phyloP scores from a whole-genome alignment of 345 rosid species.

The Sapria himalayana region DNA sequence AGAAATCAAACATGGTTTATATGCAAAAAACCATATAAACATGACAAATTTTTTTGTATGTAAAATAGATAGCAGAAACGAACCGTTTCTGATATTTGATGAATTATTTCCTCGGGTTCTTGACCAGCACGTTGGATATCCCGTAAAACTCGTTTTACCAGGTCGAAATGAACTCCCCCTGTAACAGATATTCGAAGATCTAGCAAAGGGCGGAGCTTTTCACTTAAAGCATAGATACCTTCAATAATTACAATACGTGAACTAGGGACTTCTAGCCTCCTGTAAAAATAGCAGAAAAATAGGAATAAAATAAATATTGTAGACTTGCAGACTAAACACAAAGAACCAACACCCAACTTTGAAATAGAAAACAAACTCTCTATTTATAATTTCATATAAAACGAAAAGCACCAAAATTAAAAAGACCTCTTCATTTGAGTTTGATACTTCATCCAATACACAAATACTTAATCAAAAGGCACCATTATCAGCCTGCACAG shows the following conservation, averaged over 20 bases:
- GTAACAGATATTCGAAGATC: constrained; percentile 82
- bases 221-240: constrained; percentile 92
- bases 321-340: no score
- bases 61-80: constrained; percentile 8
- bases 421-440: no score
- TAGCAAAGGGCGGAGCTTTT: constrained; percentile 62
- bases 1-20: no score
- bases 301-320: no score
- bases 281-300: no score
- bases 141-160: constrained; percentile 85
- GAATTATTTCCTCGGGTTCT: constrained; percentile 93
- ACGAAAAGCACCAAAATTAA: no score
- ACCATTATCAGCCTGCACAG: no score
- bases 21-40: constrained; percentile 1
- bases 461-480: no score
- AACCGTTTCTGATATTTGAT: constrained; percentile 97
- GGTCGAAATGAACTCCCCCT: constrained; percentile 98
- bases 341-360: no score
- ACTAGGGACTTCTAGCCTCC: constrained; percentile 76
- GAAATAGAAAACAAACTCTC: no score
- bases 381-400: no score
- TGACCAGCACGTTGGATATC: constrained; percentile 98
- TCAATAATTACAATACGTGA: constrained; percentile 86
- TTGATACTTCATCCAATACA: no score
- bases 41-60: constrained; percentile 5